Evolutionary conservation across 2,329 filamentous ascomycete species (phyloP), one percentile per base, ranked within the genome.

Genomic region (Phaeosphaeriaceae sp.): DNA sequence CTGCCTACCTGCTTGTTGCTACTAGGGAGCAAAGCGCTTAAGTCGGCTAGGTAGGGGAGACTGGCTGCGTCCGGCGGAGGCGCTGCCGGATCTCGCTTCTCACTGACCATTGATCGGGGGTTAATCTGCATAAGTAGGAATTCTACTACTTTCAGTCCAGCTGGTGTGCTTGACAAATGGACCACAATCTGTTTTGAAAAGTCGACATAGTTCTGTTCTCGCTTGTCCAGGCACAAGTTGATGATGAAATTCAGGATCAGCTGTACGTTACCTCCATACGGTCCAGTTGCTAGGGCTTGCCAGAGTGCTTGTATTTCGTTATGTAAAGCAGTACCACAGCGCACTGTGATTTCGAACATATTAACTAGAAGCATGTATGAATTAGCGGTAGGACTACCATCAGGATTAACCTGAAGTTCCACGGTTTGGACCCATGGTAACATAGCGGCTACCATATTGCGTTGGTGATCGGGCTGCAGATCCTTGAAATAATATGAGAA

Each of bases 161-260:
- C 86, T 68, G 75, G 88, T 66, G 83, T 96, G 58, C 90, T 94
- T 0, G 94, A 95, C 4, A 99, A 74, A 70, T 97, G 97, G 0
- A 99, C 95, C 13, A 97, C 92, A 43, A 99, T 94, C 72, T 99
- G 94, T 76, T 97, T 99, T 4, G 93, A 93, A 68, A 95, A 96
- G 62, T 97, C 91, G 46, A 99, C 93, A 72, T 97, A 99, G 63
- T 97, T 97, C 66, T 99, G 94, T 71, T 99, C 95, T 40, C 93
- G 87, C 26, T 93, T 87, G 65, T 99, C 94, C 9, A 99, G 78
- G 62, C 94, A 99, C 4, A 97, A 82, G 21, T 87, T 87, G 74
- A 99, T 97, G 73, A 99, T 94, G 68, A 99, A 99, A 70, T 97
- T 92, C 1, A 99, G 82, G 11, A 97, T 90, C 28, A 99, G 79